These are phyloP conservation scores for Proteromonas lacertae DNA, from an alignment of 352 stramenopile species.

Conservation along the genomic window DNA sequence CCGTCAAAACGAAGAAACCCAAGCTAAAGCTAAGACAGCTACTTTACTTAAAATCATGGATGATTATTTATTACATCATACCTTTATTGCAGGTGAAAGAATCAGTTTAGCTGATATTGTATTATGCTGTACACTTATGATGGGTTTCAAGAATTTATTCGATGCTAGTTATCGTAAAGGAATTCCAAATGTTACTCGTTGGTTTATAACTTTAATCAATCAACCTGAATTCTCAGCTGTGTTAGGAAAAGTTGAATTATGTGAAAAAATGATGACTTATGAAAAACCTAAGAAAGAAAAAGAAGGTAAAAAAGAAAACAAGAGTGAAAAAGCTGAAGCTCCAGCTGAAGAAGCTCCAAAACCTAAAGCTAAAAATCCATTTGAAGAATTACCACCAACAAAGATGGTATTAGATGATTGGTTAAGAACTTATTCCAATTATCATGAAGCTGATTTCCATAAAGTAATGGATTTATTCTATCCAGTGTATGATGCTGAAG, in stretches of 20 bases:
- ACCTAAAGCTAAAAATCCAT: constrained; percentile 27
- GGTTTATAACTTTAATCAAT: constrained; percentile 64
- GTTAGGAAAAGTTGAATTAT: constrained; percentile 43
- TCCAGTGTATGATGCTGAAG: constrained; percentile 38
- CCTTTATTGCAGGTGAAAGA: constrained; percentile 52
- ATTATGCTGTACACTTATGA: constrained; percentile 37
- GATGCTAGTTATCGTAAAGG: constrained; percentile 41
- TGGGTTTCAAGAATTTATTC: constrained; percentile 66
- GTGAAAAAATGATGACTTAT: constrained; percentile 21
- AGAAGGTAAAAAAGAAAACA: constrained; percentile 12
- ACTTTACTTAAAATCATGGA: constrained; percentile 30
- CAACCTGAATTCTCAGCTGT: constrained; percentile 57
- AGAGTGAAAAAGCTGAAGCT: constrained; percentile 11
- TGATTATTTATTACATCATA: constrained; percentile 37
- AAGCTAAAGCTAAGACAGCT: constrained; percentile 31
- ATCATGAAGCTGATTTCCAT: constrained; percentile 21
- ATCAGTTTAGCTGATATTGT: constrained; percentile 67
- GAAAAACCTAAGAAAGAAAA: constrained; percentile 10
- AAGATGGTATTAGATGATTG: constrained; percentile 37
- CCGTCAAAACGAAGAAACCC: constrained; percentile 23
- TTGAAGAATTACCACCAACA: constrained; percentile 41
- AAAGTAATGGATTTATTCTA: constrained; percentile 52
- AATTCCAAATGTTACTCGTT: constrained; percentile 40
- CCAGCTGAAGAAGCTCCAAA: constrained; percentile 11
- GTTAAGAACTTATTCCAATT: constrained; percentile 69